Percentiles rank a stretch among this genome's conserved stretches.
These are phyloP conservation scores for Boletus coccyginus DNA, from an alignment of 768 basidiomycete genomes.

Conservation along the genomic window DNA sequence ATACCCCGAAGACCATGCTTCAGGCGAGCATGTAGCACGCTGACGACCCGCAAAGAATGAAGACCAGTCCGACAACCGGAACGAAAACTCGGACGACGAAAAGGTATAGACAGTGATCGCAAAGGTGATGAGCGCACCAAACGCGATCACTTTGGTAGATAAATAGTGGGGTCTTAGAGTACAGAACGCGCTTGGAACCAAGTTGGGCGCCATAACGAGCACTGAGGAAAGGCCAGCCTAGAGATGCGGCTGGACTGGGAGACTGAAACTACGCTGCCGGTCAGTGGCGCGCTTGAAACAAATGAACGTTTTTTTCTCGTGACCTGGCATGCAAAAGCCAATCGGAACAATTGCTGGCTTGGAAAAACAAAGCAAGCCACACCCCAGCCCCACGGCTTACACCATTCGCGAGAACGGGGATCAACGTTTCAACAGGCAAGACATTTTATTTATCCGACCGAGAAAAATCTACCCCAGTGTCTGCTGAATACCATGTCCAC, in stretches of 20 bases:
- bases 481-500: neutral
- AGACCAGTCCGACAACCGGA: slow-evolving; percentile 18
- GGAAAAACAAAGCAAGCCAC: too few relatives aligned
- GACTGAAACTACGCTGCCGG: neutral
- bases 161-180: slow-evolving; percentile 22
- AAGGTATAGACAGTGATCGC: slow-evolving; percentile 29
- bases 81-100: slow-evolving; percentile 21
- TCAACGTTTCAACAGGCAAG: neutral
- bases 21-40: slow-evolving; percentile 33
- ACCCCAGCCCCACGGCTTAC: too few relatives aligned
- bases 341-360: neutral
- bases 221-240: neutral
- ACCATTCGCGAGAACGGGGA: too few relatives aligned
- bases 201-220: slow-evolving; percentile 3
- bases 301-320: neutral
- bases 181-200: neutral
- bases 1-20: slow-evolving; percentile 33
- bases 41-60: slow-evolving; percentile 27
- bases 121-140: slow-evolving; percentile 28
- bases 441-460: neutral
- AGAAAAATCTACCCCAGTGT: neutral
- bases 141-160: slow-evolving; percentile 21
- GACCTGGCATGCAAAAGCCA: neutral
- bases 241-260: neutral
- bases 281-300: slow-evolving; percentile 1